Conservation (phyloP, 768 basidiomycete species). For the Neoboletus magnificus region DNA sequence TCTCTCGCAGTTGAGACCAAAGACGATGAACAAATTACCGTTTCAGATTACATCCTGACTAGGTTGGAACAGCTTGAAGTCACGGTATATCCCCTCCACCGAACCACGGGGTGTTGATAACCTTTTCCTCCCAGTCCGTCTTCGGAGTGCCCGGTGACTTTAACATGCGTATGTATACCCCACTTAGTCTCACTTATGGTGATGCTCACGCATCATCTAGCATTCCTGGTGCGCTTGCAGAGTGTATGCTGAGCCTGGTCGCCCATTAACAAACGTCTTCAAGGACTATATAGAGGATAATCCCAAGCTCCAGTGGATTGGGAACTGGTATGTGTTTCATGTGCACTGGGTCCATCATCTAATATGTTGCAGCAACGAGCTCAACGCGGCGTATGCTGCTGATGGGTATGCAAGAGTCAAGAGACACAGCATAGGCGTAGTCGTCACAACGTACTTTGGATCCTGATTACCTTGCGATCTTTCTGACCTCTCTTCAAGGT, state of each 20-base stretch:
- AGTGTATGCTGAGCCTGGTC: neutral
- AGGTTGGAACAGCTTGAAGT: conserved; percentile 64
- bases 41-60: conserved; percentile 60
- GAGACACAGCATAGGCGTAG: conserved; percentile 62
- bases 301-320: conserved; percentile 77
- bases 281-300: conserved; percentile 84
- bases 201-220: conserved; percentile 13
- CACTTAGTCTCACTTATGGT: neutral
- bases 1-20: conserved; percentile 31
- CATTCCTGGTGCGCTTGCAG: conserved; percentile 25
- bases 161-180: conserved; percentile 51
- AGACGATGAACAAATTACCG: conserved; percentile 43
- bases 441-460: conserved; percentile 67
- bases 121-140: conserved; percentile 48
- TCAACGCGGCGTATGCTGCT: conserved; percentile 87
- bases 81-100: conserved; percentile 38
- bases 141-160: conserved; percentile 90
- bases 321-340: conserved; percentile 58
- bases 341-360: neutral
- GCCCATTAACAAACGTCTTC: neutral
- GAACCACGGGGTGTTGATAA: neutral
- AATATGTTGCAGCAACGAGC: conserved; percentile 57
- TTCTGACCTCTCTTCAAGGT: conserved; percentile 39
- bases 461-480: neutral
- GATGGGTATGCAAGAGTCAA: conserved; percentile 93